A percentile compares a stretch with the other conserved stretches of the same genome.
phyloP scores from a whole-genome alignment of 306 rosid species.

The Sindora glabra region DNA sequence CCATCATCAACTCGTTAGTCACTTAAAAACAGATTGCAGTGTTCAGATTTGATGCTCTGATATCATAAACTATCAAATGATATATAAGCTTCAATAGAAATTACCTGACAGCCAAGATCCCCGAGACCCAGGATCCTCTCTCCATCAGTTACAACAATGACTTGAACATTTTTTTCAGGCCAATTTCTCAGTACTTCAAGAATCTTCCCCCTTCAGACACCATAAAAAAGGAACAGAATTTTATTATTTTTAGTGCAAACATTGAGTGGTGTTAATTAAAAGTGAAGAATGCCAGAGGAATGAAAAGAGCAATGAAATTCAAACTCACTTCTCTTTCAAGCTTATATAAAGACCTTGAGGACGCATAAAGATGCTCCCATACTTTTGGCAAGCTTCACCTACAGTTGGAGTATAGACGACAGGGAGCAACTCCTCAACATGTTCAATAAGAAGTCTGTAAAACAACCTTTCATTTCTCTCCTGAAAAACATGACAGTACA shows the following conservation, averaged over 20 bases:
- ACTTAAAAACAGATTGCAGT: background rate
- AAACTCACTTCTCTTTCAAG: conserved; percentile 85
- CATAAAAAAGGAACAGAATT: background rate
- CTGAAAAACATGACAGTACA: conserved; percentile 35
- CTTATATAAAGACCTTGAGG: conserved; percentile 96
- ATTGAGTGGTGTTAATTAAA: conserved; percentile 11
- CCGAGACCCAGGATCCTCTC: conserved; percentile 94
- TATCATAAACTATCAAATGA: background rate
- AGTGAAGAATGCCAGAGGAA: background rate
- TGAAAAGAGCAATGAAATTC: background rate
- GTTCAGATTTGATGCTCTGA: background rate
- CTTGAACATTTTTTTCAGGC: conserved; percentile 95
- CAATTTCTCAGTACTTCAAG: conserved; percentile 93
- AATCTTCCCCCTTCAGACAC: conserved; percentile 61
- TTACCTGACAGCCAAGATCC: conserved; percentile 95
- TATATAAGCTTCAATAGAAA: background rate
- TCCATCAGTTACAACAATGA: conserved; percentile 95
- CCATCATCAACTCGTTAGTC: background rate
- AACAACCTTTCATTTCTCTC: conserved; percentile 81
- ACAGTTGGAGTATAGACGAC: conserved; percentile 95
- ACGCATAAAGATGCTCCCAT: conserved; percentile 71
- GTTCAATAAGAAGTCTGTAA: conserved; percentile 68
- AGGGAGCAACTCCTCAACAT: conserved; percentile 95
- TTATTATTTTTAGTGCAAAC: too few species aligned
- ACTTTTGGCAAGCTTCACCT: conserved; percentile 98